Evolutionary conservation across 768 basidiomycete genomes (phyloP).

Genomic region (Suillus cothurnatus): DNA sequence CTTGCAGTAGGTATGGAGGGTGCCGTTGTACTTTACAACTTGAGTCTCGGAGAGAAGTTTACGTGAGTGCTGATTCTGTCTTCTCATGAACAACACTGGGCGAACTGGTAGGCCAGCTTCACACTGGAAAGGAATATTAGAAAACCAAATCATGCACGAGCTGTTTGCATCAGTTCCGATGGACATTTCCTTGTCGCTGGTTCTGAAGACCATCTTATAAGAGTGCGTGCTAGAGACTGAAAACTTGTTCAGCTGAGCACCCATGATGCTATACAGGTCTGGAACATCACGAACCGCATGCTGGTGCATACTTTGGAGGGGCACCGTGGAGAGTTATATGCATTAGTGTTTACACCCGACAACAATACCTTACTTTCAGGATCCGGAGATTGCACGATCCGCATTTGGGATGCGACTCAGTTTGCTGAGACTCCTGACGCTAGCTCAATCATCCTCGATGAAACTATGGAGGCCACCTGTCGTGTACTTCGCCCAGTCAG

Average conservation of each 20-base stretch:
- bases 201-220: conserved; percentile 90
- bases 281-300: conserved; percentile 88
- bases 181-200: conserved; percentile 74
- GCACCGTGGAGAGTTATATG: conserved; percentile 93
- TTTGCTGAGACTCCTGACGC: conserved; percentile 11
- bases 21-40: conserved; percentile 32
- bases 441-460: conserved; percentile 47
- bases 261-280: conserved; percentile 58
- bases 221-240: conserved; percentile 51
- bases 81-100: neutral
- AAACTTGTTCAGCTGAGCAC: conserved; percentile 11
- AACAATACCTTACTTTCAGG: conserved; percentile 88
- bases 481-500: conserved; percentile 21
- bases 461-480: conserved; percentile 50
- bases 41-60: conserved; percentile 25
- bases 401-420: conserved; percentile 64
- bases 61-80: conserved; percentile 22
- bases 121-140: neutral
- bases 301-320: conserved; percentile 74
- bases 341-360: conserved; percentile 88
- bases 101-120: neutral
- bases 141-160: conserved; percentile 39
- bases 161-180: conserved; percentile 78
- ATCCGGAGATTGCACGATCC: conserved; percentile 73
- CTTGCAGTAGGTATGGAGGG: conserved; percentile 72